These are phyloP conservation scores for Rhododendron mucronatum DNA, from an alignment of 148 eudicot genomes.

Conservation along the genomic window DNA sequence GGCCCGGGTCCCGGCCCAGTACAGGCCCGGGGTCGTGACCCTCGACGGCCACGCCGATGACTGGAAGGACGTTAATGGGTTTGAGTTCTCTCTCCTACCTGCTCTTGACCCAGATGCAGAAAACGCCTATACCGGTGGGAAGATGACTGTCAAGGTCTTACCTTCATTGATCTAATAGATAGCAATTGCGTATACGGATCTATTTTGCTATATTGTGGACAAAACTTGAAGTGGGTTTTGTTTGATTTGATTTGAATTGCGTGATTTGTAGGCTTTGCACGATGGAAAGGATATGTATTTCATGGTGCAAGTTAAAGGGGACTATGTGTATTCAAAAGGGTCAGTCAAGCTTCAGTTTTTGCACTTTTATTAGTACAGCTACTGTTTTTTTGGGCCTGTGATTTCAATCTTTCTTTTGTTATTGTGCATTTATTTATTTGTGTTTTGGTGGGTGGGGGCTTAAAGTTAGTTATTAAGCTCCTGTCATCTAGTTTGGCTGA, in stretches of 20 bases:
- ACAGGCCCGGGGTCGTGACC: conserved; percentile 63
- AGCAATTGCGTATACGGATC: not conserved
- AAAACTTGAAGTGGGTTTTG: not conserved
- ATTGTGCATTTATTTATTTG: not conserved
- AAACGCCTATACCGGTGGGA: conserved; percentile 56
- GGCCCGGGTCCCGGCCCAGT: conserved; percentile 50
- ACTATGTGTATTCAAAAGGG: conserved; percentile 70
- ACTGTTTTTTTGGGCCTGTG: not conserved
- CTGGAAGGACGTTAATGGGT: conserved; percentile 56
- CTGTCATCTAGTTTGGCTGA: conserved; percentile 1
- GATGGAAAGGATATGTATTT: conserved; percentile 80
- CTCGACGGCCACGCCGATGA: conserved; percentile 80
- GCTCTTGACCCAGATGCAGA: conserved; percentile 90
- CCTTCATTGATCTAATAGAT: no score
- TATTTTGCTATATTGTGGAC: not conserved
- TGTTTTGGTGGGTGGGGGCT: not conserved
- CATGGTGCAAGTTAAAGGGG: conserved; percentile 77
- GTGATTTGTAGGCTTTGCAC: conserved; percentile 58
- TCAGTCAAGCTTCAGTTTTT: conserved; percentile 3
- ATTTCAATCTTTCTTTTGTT: not conserved
- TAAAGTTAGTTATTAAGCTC: not conserved
- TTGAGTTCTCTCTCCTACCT: conserved; percentile 63
- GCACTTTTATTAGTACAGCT: not conserved
- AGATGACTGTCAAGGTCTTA: conserved; percentile 69
- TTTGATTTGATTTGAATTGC: not conserved